Evolutionary conservation across 345 rosid species (phyloP).

Genomic region (Eutrema yunnanense): DNA sequence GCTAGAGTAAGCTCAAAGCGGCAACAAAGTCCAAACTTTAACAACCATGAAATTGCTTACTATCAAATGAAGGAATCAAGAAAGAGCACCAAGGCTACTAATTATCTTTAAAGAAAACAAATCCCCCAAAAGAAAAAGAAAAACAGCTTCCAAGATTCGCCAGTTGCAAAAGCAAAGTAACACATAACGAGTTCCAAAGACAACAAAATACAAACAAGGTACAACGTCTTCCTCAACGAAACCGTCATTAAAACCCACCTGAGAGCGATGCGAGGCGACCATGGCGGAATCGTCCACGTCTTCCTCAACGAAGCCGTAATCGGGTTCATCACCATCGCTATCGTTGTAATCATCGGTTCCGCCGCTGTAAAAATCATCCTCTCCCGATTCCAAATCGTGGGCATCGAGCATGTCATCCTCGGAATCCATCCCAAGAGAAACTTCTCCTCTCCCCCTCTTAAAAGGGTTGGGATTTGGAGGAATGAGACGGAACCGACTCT

Average conservation of each 20-base stretch:
- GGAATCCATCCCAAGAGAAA: slow-evolving; percentile 41
- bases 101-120: neutral
- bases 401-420: slow-evolving; percentile 71
- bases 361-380: slow-evolving; percentile 76
- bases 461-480: neutral
- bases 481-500: neutral
- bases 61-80: slow-evolving; percentile 2
- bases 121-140: neutral
- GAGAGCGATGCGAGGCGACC: slow-evolving; percentile 37
- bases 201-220: neutral
- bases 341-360: slow-evolving; percentile 51
- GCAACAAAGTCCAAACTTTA: neutral
- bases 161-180: neutral
- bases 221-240: neutral
- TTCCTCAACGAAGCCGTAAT: slow-evolving; percentile 49
- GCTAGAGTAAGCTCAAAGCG: slow-evolving; percentile 1
- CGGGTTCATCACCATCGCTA: slow-evolving; percentile 38
- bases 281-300: slow-evolving; percentile 46
- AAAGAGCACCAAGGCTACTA: neutral
- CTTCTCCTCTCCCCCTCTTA: neutral
- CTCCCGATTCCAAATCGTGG: slow-evolving; percentile 53
- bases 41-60: neutral
- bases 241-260: slow-evolving; percentile 34
- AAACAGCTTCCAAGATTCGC: neutral
- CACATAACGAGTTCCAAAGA: neutral